phyloP scores from a whole-genome alignment of 2,329 filamentous ascomycete species.

The Pyrenochaeta sp. region DNA sequence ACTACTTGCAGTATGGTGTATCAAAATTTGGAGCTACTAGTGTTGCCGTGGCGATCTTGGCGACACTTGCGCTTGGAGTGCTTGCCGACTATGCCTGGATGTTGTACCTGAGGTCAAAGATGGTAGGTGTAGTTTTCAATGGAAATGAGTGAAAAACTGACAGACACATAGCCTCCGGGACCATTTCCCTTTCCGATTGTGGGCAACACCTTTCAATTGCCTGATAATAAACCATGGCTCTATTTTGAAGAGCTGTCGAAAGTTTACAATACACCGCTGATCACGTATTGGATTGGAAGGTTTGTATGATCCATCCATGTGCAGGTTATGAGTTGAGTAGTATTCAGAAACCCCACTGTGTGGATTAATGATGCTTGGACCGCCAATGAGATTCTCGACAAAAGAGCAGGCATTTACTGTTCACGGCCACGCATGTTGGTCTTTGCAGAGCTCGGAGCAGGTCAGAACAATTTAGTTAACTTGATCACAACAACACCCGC shows the following conservation, averaged over 20 bases:
- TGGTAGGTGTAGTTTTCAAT: slow-evolving; percentile 44
- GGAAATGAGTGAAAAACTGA: background rate
- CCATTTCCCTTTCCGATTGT: slow-evolving; percentile 64
- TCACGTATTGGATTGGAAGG: slow-evolving; percentile 64
- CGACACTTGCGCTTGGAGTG: slow-evolving; percentile 31
- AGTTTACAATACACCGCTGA: slow-evolving; percentile 58
- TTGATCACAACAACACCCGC: slow-evolving; percentile 42
- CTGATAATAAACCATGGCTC: slow-evolving; percentile 65
- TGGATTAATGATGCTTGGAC: slow-evolving; percentile 58
- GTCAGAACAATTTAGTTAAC: slow-evolving; percentile 48
- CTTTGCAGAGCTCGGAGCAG: slow-evolving; percentile 50
- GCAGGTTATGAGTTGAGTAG: slow-evolving; percentile 40
- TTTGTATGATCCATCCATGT: slow-evolving; percentile 32
- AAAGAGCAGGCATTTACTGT: slow-evolving; percentile 62
- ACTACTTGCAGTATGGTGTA: slow-evolving; percentile 42
- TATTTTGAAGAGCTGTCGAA: slow-evolving; percentile 65
- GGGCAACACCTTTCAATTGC: slow-evolving; percentile 65
- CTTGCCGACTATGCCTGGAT: slow-evolving; percentile 59
- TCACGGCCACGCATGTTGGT: slow-evolving; percentile 59
- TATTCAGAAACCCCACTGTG: slow-evolving; percentile 43
- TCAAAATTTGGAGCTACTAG: slow-evolving; percentile 38
- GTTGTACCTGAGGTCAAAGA: slow-evolving; percentile 59
- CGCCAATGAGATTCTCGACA: slow-evolving; percentile 64
- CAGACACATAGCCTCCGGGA: slow-evolving; percentile 58
- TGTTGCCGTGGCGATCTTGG: slow-evolving; percentile 30